Conservation (phyloP, 148 eudicot genomes). For the Persicaria tinctoria region DNA sequence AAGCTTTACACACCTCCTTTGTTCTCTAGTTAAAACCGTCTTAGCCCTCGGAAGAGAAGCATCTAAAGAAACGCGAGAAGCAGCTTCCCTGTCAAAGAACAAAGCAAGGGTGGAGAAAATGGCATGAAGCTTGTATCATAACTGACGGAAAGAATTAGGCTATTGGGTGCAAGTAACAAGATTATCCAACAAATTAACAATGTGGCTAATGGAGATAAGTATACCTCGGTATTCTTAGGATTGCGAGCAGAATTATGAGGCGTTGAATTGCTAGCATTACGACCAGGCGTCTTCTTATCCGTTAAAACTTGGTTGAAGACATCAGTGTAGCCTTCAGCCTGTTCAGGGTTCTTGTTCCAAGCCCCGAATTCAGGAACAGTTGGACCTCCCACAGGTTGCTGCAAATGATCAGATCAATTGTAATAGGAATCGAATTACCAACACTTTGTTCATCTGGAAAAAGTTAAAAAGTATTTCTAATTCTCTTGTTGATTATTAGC, state of each 20-base stretch:
- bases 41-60: conserved; percentile 1
- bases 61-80: neutral
- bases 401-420: neutral
- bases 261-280: neutral
- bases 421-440: neutral
- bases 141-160: neutral
- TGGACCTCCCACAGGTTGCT: conserved; percentile 2
- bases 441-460: neutral
- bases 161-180: too few species aligned
- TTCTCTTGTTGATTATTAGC: neutral
- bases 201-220: neutral
- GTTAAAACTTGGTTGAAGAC: conserved; percentile 8
- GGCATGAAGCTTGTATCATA: neutral
- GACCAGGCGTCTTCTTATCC: conserved; percentile 2
- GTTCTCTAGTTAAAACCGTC: neutral
- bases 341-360: conserved; percentile 8
- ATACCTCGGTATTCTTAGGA: neutral
- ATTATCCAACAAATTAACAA: too few species aligned
- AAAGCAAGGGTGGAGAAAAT: neutral
- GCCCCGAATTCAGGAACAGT: conserved; percentile 8
- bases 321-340: conserved; percentile 8
- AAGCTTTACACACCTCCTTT: neutral
- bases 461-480: neutral
- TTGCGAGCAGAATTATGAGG: neutral
- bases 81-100: conserved; percentile 7